Conservation (phyloP, 495 filamentous ascomycete genomes). For the Lepraria neglecta region DNA sequence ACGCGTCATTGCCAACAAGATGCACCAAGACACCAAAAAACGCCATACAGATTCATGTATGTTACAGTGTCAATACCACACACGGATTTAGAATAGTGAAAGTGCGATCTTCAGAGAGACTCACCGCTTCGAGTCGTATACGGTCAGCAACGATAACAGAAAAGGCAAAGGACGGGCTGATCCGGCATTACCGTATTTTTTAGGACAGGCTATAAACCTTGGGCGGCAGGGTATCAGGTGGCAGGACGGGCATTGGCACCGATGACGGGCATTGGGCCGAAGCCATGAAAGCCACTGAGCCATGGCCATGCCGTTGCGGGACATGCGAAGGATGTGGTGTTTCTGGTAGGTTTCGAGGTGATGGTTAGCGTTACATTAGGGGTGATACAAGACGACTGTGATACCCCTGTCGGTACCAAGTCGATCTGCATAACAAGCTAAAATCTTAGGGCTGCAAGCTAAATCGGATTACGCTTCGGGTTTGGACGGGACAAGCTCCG, state of each 20-base stretch:
- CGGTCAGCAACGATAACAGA: neutral
- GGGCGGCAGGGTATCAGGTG: neutral
- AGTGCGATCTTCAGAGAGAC: neutral
- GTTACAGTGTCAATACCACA: neutral
- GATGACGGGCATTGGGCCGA: neutral
- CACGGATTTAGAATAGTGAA: neutral
- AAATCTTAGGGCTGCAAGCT: no score
- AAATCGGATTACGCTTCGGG: no score
- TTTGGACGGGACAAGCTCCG: no score
- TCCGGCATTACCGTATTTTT: neutral
- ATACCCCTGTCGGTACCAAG: neutral
- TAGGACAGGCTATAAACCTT: neutral
- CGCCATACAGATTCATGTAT: neutral
- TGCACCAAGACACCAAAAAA: neutral
- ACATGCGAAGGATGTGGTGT: neutral
- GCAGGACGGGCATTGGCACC: neutral
- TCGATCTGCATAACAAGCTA: no score
- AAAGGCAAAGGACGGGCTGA: neutral
- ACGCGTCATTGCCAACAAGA: constrained; percentile 8
- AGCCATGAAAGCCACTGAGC: constrained; percentile 8
- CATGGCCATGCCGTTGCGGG: neutral
- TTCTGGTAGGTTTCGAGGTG: neutral
- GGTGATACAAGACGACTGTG: constrained; percentile 2
- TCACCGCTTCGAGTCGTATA: neutral
- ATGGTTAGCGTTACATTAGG: neutral